Base-by-base conservation (phyloP, 1,284 basidiomycete species). In the Moniliophthora roreri region DNA sequence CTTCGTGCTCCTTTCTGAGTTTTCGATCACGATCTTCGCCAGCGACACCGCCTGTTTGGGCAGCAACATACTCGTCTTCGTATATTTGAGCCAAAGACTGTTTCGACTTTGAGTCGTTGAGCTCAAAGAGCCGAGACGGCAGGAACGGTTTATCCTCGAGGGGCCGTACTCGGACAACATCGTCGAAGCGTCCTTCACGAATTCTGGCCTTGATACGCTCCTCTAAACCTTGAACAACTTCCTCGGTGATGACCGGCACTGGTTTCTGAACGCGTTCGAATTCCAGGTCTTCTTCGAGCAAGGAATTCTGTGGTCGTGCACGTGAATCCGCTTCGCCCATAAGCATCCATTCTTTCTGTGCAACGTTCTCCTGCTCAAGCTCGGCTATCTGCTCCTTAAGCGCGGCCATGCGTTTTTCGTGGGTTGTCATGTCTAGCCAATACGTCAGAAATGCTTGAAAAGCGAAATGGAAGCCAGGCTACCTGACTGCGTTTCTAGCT, bases 21-120 rank as follows among this genome's bases (percentile, higher is more conserved):
- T 93, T 95, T 21, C 87, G 92, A 62, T 99, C 95, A 1, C 93
- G 80, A 61, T 94, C 91, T 60, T 95, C 89, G 2, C 74, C 73
- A 9, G 73, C 67, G 0, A 75, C 68, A 16, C 78, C 84, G 51
- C 74, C 82, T n/a, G 71, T 72, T 60, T 80, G 79, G 18, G 82
- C 80, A 1, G 85, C 83, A 47, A 87, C 78, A 70, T 91, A 99
- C 59, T 97, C 95, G 58, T 92, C 89, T 68, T 98, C 97, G 71
- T 99, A 99, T 55, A 98, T 92, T 72, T 99, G 92, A 6, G 95
- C 95, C 34, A 99, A 81, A 0, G 91, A 95, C 69, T 95, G 90
- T 13, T 83, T 78, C 5, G 90, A 93, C 67, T 95, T 91, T 11
- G 83, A 85, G 63, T 98, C 95, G 64, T 94, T 85, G 16, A 99